Evolutionary conservation across 306 rosid genomes (phyloP), one percentile per base, ranked within the genome.

Genomic region (Urtica urens): DNA sequence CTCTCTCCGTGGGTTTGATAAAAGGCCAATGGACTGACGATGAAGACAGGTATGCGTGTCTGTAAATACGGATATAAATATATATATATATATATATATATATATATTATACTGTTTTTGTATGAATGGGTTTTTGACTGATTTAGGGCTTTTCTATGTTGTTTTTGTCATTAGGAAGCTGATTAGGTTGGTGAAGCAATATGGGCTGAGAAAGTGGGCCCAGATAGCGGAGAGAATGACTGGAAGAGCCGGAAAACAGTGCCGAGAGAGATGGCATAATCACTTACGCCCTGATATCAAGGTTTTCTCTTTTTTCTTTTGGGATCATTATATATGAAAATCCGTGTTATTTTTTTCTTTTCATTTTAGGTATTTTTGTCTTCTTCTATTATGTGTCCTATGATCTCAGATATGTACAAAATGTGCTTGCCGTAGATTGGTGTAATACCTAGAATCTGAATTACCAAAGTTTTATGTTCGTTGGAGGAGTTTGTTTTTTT

Each of bases 251-350:
- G 99, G 99, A 1, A 84, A 90, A 59, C 99, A 90, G 61, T 90
- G 97, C 57, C 23, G 97, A 9, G 97, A 90, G 68, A 79, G 95
- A 74, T 90, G 97, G 97, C 85, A 81, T 24, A 90, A 90, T 72
- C 99, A 90, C 67, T 67, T 90, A 20, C 75, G 94, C n/a, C 95
- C 95, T 15, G 85, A 85, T 67, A 90, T 90, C 37, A 85, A 90
- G 93, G 99, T 90, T n/a, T 10, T 22, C 5, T 2, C 45, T 58
- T 4, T 11, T 33, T 34, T 10, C n/a, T 49, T 41, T 26, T 38
- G 35, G 8, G n/a, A n/a, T n/a, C n/a, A n/a, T n/a, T 35, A 35
- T 35, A 35, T 35, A 35, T 5, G 8, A 3, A 35, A 2, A 35
- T 35, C 39, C 10, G 14, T 35, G 39, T 35, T 3, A 35, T 35